phyloP scores from a whole-genome alignment of 257 asterid species.

The Rauvolfia tetraphylla region DNA sequence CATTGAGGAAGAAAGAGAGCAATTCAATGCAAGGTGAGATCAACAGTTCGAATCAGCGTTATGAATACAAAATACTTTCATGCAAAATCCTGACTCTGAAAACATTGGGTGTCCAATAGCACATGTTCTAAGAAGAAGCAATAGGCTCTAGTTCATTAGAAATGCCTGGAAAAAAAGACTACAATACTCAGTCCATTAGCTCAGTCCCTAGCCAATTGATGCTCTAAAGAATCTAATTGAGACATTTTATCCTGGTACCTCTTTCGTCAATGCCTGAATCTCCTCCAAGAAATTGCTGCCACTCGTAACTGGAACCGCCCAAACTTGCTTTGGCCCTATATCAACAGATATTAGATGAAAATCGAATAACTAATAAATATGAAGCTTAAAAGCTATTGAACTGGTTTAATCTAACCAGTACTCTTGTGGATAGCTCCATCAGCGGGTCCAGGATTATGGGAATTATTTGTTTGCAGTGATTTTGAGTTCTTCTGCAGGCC shows the following conservation, averaged over 20 bases:
- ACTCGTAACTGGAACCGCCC: conserved; percentile 28
- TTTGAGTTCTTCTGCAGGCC: conserved; percentile 54
- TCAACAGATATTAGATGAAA: conserved; percentile 15
- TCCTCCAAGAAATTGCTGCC: conserved; percentile 41
- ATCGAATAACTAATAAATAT: conserved; percentile 7
- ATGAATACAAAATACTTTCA: neutral
- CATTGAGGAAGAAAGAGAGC: conserved; percentile 10
- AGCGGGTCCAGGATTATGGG: conserved; percentile 36
- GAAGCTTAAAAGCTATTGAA: conserved; percentile 8
- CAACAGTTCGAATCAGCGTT: neutral
- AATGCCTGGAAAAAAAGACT: neutral
- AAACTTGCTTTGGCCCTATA: conserved; percentile 51
- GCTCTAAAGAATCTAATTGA: neutral
- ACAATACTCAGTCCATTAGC: neutral
- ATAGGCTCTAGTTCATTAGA: neutral
- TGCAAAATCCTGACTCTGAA: neutral
- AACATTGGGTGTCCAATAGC: neutral
- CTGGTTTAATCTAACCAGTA: conserved; percentile 31
- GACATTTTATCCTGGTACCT: conserved; percentile 41
- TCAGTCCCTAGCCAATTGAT: neutral
- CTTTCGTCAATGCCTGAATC: conserved; percentile 51
- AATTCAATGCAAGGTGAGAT: neutral
- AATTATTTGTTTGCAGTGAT: conserved; percentile 67
- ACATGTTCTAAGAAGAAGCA: no score
- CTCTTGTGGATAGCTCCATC: conserved; percentile 43